These are phyloP conservation scores for Acer campestre DNA, from an alignment of 345 rosid genomes.

Conservation along the genomic window DNA sequence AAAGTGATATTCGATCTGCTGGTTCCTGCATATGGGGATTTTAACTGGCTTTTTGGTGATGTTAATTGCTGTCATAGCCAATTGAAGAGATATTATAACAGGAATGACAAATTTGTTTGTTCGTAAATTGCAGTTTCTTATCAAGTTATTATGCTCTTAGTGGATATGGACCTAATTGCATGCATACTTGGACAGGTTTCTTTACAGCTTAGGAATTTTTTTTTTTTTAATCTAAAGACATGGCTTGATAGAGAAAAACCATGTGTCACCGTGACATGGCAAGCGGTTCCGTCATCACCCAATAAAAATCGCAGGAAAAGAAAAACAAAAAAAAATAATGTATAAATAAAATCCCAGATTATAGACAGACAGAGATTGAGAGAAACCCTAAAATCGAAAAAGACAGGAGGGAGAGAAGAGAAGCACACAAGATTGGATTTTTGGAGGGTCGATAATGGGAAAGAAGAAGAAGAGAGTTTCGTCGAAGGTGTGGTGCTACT, in stretches of 20 bases:
- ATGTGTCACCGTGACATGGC: neutral
- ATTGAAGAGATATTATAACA: neutral
- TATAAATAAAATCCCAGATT: neutral
- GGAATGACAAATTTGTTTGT: neutral
- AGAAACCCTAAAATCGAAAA: conserved; percentile 8
- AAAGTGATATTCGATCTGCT: neutral
- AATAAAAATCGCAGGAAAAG: no score
- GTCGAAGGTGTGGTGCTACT: conserved; percentile 96
- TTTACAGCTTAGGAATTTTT: no score
- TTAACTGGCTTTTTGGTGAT: neutral
- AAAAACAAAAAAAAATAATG: neutral
- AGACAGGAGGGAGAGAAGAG: neutral
- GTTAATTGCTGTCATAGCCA: neutral
- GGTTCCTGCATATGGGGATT: neutral
- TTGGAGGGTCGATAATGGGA: conserved; percentile 52
- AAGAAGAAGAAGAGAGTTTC: conserved; percentile 97
- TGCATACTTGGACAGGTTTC: neutral
- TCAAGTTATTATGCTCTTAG: neutral
- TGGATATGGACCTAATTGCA: neutral
- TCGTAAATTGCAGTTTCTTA: neutral
- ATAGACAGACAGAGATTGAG: neutral
- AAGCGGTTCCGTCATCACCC: neutral
- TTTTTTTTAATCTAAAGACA: no score
- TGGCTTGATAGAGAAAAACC: no score
- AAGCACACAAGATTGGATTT: neutral